Base-by-base conservation (phyloP, 2,329 filamentous ascomycete genomes). In the Nemania abortiva region DNA sequence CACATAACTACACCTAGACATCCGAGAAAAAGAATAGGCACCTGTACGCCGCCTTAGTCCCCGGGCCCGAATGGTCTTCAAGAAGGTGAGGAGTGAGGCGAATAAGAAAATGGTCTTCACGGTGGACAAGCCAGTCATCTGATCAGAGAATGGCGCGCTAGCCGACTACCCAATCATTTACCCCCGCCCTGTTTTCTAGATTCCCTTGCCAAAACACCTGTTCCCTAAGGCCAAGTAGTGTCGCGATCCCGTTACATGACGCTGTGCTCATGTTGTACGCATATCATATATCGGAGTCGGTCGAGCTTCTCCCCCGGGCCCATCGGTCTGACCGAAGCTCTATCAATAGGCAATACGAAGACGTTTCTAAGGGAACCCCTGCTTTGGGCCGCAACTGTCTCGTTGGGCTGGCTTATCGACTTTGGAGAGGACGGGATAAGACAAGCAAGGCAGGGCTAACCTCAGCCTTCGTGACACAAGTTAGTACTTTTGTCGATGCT, bases 211-310 rank as follows among this genome's bases (percentile, higher is more conserved):
- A 39, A 20, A 34, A 27, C 13, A n/a, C 22, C 15, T 29, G 18
- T 10, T 29, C n/a, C 22, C 29, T 18, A 10, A 20, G n/a, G 52
- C 18, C 15, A 9, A 29, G 42, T 3, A 39, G 47, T 68, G 34
- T 50, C 54, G 63, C 55, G 31, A 10, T n/a, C 29, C n/a, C 29
- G 54, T 37, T 54, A 52, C 52, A 64, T 61, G 52, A 64, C 15
- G 64, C 42, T n/a, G 53, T 62, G 45, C 18, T 52, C 47, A 62
- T 7, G 27, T 57, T 27, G 31, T 54, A 53, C 63, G 45, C 65
- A 57, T 63, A 34, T 22, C 24, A 55, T 45, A 52, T 39, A 42
- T 20, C 42, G 49, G 27, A 49, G 24, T 10, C 39, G 47, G n/a
- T 11, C 39, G 39, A 9, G 15, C 3, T 49, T 34, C 10, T 27